These are phyloP conservation scores for Apiotrichum gamsii DNA, from an alignment of 1,284 basidiomycete genomes.

Conservation along the genomic window DNA sequence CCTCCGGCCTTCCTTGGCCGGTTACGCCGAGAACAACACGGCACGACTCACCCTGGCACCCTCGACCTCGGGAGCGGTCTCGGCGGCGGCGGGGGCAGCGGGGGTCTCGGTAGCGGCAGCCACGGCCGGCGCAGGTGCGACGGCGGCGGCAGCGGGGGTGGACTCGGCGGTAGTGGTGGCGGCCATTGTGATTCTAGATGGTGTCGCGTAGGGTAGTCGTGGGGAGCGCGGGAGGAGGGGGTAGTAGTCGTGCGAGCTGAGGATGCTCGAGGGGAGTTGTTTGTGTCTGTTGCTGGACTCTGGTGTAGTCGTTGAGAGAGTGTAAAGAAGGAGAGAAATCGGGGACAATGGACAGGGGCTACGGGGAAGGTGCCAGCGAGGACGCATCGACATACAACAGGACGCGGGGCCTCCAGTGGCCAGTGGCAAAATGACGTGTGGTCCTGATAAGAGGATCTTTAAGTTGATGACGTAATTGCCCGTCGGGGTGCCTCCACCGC, in stretches of 20 bases:
- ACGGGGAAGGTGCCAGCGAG: background rate
- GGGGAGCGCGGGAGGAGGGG: conserved; percentile 5
- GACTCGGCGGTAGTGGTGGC: conserved; percentile 9
- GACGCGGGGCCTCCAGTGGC: too few species aligned
- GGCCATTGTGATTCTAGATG: conserved; percentile 17
- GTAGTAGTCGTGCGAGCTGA: conserved; percentile 3
- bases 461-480: too few species aligned
- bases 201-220: conserved; percentile 10
- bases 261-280: too few species aligned
- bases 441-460: too few species aligned
- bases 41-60: conserved; percentile 29
- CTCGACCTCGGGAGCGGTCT: conserved; percentile 10
- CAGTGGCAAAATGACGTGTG: too few species aligned
- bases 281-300: conserved; percentile 13
- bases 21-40: too few species aligned
- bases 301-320: conserved; percentile 14
- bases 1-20: background rate
- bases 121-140: background rate
- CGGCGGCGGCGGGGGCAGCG: conserved; percentile 4
- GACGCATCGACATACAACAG: too few species aligned
- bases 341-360: conserved; percentile 5
- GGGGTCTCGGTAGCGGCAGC: background rate
- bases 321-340: conserved; percentile 1
- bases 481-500: too few species aligned
- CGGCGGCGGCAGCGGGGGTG: background rate